phyloP scores from a whole-genome alignment of 1,284 basidiomycete species.

The Mycosarcoma maydis region DNA sequence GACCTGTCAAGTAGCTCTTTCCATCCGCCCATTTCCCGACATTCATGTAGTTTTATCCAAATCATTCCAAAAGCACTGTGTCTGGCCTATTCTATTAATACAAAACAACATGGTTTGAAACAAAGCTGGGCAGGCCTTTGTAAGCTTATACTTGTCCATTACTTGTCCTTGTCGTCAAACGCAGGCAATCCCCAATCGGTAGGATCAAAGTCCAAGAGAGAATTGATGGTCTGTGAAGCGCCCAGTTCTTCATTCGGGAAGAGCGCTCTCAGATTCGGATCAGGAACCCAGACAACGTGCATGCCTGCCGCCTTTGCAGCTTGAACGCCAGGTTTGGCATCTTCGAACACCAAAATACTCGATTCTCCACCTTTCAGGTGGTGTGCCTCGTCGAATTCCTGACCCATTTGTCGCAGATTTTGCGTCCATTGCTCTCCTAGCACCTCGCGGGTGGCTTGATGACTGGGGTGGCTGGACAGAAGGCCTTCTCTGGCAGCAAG shows the following conservation, averaged over 20 bases:
- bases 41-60: constrained; percentile 15
- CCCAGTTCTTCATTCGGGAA: constrained; percentile 48
- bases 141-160: too few species aligned
- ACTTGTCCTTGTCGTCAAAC: constrained; percentile 31
- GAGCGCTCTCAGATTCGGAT: constrained; percentile 50
- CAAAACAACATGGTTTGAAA: too few species aligned
- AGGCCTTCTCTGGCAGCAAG: constrained; percentile 62
- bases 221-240: constrained; percentile 59
- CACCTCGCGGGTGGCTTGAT: constrained; percentile 12
- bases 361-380: constrained; percentile 52
- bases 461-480: too few species aligned
- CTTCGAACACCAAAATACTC: constrained; percentile 66
- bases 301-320: constrained; percentile 63
- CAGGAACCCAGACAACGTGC: constrained; percentile 66
- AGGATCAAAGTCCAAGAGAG: constrained; percentile 60
- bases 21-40: too few species aligned
- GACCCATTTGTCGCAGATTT: constrained; percentile 46
- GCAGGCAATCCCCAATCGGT: constrained; percentile 63
- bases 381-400: constrained; percentile 45
- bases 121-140: too few species aligned
- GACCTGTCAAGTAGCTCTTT: too few species aligned
- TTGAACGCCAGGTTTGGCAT: constrained; percentile 63
- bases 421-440: constrained; percentile 37
- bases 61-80: neutral
- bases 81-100: neutral